Conservation (phyloP, 768 basidiomycete genomes). For the Leccinum broughii region DNA sequence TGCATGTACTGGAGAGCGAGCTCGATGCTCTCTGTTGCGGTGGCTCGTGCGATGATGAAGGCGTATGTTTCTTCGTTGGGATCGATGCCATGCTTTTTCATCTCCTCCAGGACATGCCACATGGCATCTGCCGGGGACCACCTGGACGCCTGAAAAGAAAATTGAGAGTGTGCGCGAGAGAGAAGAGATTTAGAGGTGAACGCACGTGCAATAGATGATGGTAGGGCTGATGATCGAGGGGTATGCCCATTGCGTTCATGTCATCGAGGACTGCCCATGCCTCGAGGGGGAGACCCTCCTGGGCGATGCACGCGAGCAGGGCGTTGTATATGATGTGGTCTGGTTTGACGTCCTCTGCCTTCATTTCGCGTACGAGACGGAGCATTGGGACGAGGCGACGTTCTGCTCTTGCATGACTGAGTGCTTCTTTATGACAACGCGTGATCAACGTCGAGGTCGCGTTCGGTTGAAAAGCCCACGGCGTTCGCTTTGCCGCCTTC, state of each 20-base stretch:
- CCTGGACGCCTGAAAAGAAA: slow-evolving; percentile 45
- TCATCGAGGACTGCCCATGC: slow-evolving; percentile 70
- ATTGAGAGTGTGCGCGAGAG: slow-evolving; percentile 17
- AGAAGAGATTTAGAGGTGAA: slow-evolving; percentile 1
- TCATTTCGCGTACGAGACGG: slow-evolving; percentile 56
- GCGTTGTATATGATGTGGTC: slow-evolving; percentile 56
- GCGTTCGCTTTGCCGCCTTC: slow-evolving; percentile 5
- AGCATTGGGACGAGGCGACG: slow-evolving; percentile 44
- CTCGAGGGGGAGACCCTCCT: slow-evolving; percentile 45
- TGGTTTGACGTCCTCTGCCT: slow-evolving; percentile 50
- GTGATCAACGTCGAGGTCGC: slow-evolving; percentile 23
- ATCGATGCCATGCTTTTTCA: slow-evolving; percentile 49
- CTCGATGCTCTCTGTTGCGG: slow-evolving; percentile 56
- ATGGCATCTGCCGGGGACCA: slow-evolving; percentile 38
- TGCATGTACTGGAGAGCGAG: slow-evolving; percentile 60
- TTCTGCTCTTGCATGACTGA: slow-evolving; percentile 35
- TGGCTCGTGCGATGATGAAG: slow-evolving; percentile 50
- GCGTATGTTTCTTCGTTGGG: slow-evolving; percentile 58
- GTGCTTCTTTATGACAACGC: slow-evolving; percentile 36
- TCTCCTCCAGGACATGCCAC: slow-evolving; percentile 53
- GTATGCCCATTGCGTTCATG: slow-evolving; percentile 54
- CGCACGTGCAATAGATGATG: slow-evolving; percentile 61
- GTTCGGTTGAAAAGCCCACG: slow-evolving; percentile 32
- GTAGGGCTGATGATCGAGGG: slow-evolving; percentile 52
- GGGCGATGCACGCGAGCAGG: slow-evolving; percentile 51